These are phyloP conservation scores for Psophocarpus tetragonolobus DNA, from an alignment of 306 rosid genomes.

Conservation along the genomic window DNA sequence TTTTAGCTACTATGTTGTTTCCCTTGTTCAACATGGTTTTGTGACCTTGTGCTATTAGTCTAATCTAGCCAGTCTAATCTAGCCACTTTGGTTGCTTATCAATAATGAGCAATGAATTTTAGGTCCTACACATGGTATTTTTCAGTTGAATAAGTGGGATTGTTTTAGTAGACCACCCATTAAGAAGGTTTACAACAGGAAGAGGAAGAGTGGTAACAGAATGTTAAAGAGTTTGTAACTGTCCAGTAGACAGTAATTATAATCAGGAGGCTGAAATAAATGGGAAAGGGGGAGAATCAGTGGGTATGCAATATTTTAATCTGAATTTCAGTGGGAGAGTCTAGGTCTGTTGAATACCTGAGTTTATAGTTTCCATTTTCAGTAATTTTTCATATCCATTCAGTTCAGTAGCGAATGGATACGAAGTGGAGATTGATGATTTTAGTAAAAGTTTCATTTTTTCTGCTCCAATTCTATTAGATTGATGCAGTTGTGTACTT, in stretches of 20 bases:
- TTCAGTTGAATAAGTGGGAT: neutral
- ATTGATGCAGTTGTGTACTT: slow-evolving; percentile 11
- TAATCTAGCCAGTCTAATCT: slow-evolving; percentile 12
- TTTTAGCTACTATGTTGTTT: neutral
- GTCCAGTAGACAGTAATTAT: neutral
- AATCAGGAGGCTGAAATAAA: neutral
- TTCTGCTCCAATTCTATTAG: neutral
- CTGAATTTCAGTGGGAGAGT: neutral
- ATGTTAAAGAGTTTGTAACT: neutral
- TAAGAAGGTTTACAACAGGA: neutral
- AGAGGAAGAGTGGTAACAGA: neutral
- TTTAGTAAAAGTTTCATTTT: neutral
- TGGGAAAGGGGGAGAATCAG: neutral
- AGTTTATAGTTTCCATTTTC: neutral
- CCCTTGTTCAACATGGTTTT: neutral
- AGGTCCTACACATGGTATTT: slow-evolving; percentile 5
- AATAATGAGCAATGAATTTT: slow-evolving; percentile 8
- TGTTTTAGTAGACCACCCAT: neutral
- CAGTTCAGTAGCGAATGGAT: neutral
- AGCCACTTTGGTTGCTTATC: slow-evolving; percentile 21
- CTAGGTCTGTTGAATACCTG: neutral
- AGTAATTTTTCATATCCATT: neutral
- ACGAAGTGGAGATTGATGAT: neutral
- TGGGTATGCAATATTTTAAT: neutral
- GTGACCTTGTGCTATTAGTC: neutral